Evolutionary conservation across 1,284 basidiomycete species (phyloP), one percentile per base, ranked within the genome.

Genomic region (Kwoniella shivajii): DNA sequence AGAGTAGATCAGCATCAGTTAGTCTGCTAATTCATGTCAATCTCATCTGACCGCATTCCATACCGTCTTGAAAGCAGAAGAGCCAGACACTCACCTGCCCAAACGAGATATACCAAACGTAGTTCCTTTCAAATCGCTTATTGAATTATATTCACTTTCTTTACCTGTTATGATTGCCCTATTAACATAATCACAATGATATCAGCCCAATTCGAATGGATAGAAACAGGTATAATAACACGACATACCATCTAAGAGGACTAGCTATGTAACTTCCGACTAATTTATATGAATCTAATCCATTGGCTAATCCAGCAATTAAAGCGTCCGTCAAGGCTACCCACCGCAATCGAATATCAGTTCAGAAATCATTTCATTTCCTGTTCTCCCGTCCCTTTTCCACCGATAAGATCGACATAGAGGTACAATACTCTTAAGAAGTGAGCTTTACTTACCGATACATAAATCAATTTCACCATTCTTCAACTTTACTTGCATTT

Each of bases 131-230:
- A 98, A 81, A 70, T 96, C 88, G 6, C 81, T 74, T 46, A 97
- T 88, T 9, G 80, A 79, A 46, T 89, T 81, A 78, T 87, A 95
- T 61, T 83, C 76, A 5, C 87, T 84, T 31, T 88, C 80, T 61
- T 85, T 88, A 18, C 94, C 94, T 2, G 93, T 90, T 67, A 92
- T 89, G 26, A 97, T 90, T 0, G 92, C 94, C 92, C 92, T 93
- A 43, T 16, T 18, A 22, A 16, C 27, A 46, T 18, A n/a, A n/a
- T n/a, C 18, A 13, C 7, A 24, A 13, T 44, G 42, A 29, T 11
- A 29, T 27, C 7, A 6, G 22, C 7, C 24, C 18, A 29, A 18
- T 27, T 24, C n/a, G 7, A 6, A 44, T 20, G 5, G 24, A 13
- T 24, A 13, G 6, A 6, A 13, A 44, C 18, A 24, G 11, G 7